Percentiles rank a stretch among this genome's conserved stretches.
Evolutionary conservation across 2,329 filamentous ascomycete genomes (phyloP).

Genomic region (Phymatotrichopsis omnivora): DNA sequence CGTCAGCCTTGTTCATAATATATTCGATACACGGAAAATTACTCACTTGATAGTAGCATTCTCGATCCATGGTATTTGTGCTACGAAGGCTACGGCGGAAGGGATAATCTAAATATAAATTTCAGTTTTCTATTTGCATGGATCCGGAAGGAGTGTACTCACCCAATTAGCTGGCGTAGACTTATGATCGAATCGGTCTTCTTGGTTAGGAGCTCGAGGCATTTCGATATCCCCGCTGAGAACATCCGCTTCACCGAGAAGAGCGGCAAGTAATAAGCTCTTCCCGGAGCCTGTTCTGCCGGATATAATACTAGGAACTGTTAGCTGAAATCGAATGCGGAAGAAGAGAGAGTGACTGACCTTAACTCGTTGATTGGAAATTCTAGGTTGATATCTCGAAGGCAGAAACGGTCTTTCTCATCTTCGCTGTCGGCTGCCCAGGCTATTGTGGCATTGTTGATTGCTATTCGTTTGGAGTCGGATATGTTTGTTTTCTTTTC

Average conservation of each 20-base stretch:
- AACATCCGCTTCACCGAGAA: slow-evolving; percentile 66
- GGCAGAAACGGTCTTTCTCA: slow-evolving; percentile 51
- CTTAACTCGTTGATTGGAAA: slow-evolving; percentile 60
- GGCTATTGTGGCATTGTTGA: slow-evolving; percentile 58
- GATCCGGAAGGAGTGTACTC: neutral
- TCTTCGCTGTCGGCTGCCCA: slow-evolving; percentile 58
- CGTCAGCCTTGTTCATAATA: too few species aligned
- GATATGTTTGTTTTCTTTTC: slow-evolving; percentile 50
- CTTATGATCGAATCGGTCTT: slow-evolving; percentile 50
- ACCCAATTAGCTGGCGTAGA: slow-evolving; percentile 55
- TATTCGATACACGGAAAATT: neutral
- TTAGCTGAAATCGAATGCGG: neutral
- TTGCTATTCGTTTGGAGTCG: slow-evolving; percentile 50
- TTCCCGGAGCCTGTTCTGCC: slow-evolving; percentile 72
- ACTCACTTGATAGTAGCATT: slow-evolving; percentile 54
- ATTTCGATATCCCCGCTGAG: slow-evolving; percentile 51
- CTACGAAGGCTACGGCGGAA: slow-evolving; percentile 61
- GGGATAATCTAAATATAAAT: too few species aligned
- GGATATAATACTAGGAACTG: slow-evolving; percentile 42
- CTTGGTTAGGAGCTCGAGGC: slow-evolving; percentile 40
- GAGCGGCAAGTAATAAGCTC: slow-evolving; percentile 60
- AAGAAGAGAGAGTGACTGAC: slow-evolving; percentile 38
- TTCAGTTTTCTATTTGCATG: too few species aligned
- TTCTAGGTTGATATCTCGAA: slow-evolving; percentile 53
- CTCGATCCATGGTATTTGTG: slow-evolving; percentile 77